Evolutionary conservation across 331 rosid genomes (phyloP).

Genomic region (Spiraea crenata): DNA sequence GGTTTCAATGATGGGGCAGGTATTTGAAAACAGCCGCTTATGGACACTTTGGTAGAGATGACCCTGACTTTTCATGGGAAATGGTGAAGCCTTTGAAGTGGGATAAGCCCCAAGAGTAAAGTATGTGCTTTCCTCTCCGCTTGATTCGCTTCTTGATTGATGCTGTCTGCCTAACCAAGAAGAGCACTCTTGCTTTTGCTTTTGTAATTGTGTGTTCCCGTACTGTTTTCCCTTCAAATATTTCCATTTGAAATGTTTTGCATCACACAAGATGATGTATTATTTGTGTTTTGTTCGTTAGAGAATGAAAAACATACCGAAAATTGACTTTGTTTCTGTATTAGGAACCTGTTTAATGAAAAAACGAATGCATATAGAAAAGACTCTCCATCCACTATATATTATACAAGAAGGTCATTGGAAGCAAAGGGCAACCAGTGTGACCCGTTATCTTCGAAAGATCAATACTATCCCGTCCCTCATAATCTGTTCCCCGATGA

Average conservation of each 20-base stretch:
- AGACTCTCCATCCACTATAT: no score
- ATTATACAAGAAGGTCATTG: no score
- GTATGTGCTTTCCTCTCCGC: constrained; percentile 1
- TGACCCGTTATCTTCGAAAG: no score
- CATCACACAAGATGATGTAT: neutral
- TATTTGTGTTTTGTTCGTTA: neutral
- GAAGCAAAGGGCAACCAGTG: no score
- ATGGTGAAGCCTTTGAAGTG: constrained; percentile 46
- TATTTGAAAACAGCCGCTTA: constrained; percentile 46
- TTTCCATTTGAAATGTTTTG: constrained; percentile 2
- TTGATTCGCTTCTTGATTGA: constrained; percentile 10
- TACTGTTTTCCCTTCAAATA: neutral
- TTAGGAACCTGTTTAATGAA: no score
- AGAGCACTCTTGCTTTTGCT: constrained; percentile 4
- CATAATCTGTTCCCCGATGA: no score
- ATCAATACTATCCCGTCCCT: no score
- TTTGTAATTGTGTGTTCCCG: neutral
- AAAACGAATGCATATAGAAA: no score
- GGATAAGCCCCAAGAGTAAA: constrained; percentile 32
- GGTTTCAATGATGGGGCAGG: no score
- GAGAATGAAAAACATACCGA: no score
- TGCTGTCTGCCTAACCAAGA: no score
- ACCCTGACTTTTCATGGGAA: constrained; percentile 49
- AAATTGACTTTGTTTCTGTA: no score
- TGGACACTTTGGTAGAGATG: constrained; percentile 43